phyloP scores from a whole-genome alignment of 495 filamentous ascomycete species.

The Xylaria grammica region DNA sequence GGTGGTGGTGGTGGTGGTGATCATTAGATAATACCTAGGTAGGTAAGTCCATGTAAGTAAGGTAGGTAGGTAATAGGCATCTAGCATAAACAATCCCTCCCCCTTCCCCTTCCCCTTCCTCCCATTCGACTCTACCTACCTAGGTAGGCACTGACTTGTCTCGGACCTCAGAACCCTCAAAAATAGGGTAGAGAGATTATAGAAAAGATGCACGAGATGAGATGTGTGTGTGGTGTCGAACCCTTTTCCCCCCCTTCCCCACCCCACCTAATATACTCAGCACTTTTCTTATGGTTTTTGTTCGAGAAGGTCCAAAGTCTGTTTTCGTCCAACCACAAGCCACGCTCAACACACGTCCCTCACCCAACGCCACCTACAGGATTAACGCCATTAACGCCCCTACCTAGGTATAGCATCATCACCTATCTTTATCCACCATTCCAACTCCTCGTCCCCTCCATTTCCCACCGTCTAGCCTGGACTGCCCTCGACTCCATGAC shows the following conservation, averaged over 20 bases:
- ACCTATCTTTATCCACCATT: not conserved
- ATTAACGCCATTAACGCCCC: conserved; percentile 22
- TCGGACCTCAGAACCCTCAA: not conserved
- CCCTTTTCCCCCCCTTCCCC: conserved; percentile 4
- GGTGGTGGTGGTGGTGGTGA: conserved; percentile 1
- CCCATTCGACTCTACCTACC: too few relatives aligned
- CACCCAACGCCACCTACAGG: conserved; percentile 35
- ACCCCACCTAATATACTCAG: conserved; percentile 22
- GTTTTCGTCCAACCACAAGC: conserved; percentile 35
- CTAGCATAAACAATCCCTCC: too few relatives aligned
- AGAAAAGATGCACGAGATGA: too few relatives aligned
- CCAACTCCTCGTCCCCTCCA: not conserved
- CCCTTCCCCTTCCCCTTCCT: too few relatives aligned
- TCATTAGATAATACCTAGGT: not conserved
- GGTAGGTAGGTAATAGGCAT: too few relatives aligned
- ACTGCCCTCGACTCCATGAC: not conserved
- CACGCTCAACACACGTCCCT: conserved; percentile 37
- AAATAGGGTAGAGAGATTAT: not conserved
- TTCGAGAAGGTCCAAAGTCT: conserved; percentile 26
- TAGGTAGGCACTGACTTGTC: too few relatives aligned
- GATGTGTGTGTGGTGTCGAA: too few relatives aligned
- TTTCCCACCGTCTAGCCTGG: not conserved
- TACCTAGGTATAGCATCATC: too few relatives aligned
- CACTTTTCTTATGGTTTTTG: conserved; percentile 9
- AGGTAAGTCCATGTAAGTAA: too few relatives aligned